Evolutionary conservation across 805 yeast species (phyloP).

Genomic region (Kuraishia floccosa): DNA sequence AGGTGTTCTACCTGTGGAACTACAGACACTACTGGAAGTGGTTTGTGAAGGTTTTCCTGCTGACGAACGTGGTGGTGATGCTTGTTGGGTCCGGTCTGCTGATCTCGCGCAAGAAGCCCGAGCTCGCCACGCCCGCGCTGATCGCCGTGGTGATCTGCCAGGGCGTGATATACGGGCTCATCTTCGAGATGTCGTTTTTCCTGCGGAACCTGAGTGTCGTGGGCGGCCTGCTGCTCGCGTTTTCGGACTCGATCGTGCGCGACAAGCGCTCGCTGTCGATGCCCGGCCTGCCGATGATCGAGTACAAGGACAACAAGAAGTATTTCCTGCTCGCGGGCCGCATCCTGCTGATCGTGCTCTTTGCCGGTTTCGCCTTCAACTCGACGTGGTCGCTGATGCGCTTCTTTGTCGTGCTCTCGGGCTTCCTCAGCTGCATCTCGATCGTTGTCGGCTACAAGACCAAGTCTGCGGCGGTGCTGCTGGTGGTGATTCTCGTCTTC

Average conservation of each 20-base stretch:
- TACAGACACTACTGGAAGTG: conserved; percentile 72
- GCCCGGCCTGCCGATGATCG: conserved; percentile 71
- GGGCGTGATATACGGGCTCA: conserved; percentile 80
- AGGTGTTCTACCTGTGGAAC: conserved; percentile 71
- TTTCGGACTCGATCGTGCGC: conserved; percentile 76
- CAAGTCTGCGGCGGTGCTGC: conserved; percentile 66
- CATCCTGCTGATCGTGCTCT: conserved; percentile 71
- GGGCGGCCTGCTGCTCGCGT: conserved; percentile 84
- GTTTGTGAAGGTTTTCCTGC: conserved; percentile 63
- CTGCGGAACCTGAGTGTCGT: conserved; percentile 81
- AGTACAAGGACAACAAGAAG: conserved; percentile 63
- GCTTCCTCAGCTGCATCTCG: conserved; percentile 58
- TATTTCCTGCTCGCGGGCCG: conserved; percentile 84
- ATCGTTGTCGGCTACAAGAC: conserved; percentile 92
- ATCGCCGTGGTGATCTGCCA: conserved; percentile 66
- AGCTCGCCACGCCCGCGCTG: conserved; percentile 60
- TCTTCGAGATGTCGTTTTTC: conserved; percentile 71
- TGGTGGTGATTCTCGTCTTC: conserved; percentile 57
- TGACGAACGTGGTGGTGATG: conserved; percentile 60
- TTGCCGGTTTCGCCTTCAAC: conserved; percentile 73
- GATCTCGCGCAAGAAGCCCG: conserved; percentile 55
- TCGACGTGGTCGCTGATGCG: conserved; percentile 62
- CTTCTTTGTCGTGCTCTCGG: conserved; percentile 53
- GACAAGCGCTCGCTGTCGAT: conserved; percentile 53
- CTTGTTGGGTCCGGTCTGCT: conserved; percentile 58